Base-by-base conservation (phyloP, 179 eudicot genomes). In the Sideroxylon spinosum region DNA sequence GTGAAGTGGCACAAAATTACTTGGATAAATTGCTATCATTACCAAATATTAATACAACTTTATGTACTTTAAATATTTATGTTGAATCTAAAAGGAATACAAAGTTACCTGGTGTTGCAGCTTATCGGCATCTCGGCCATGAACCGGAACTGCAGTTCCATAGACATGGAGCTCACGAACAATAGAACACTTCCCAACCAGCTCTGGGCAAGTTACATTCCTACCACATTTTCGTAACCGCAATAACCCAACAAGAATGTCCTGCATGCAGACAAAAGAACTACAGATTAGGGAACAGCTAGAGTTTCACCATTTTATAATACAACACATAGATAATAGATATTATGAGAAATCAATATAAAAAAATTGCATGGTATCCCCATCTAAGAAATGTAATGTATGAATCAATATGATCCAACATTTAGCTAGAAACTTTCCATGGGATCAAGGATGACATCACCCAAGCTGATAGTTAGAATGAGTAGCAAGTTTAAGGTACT, bases 121-220 rank as follows among this genome's bases (percentile, higher is more conserved):
- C 83, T 95, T 95, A 74, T 95, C 97, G 60, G 92, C 88, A 77
- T 95, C 95, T 12, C 99, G 89, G 1, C 99, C 99, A 81, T 95
- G 99, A 71, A 95, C 98, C 12, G 99, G 99, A 69, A 95, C 99
- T 60, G 99, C 99, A 32, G 99, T 95, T 46, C 99, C 99, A 68
- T 95, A 95, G 53, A 95, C 98, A 78, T 95, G 99, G 68, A 95
- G 95, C 80, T 95, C 99, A 48, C 99, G 98, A 71, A 95, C 90
- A 61, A 95, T 93, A 16, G 99, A 95, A 80, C 99, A 95, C 85
- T 84, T 95, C 25, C 99, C 98, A 50, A 74, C 49, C 19, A 95
- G 98, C 78, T 95, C 99, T 1, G 98, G 95, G 79, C 99, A 95
- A 25, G 98, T 88, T 19, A 89, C 90, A 71, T 95, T 95, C 73